Evolutionary conservation across 2,329 filamentous ascomycete genomes (phyloP), one percentile per base, ranked within the genome.

Genomic region (Neonectria sp.): DNA sequence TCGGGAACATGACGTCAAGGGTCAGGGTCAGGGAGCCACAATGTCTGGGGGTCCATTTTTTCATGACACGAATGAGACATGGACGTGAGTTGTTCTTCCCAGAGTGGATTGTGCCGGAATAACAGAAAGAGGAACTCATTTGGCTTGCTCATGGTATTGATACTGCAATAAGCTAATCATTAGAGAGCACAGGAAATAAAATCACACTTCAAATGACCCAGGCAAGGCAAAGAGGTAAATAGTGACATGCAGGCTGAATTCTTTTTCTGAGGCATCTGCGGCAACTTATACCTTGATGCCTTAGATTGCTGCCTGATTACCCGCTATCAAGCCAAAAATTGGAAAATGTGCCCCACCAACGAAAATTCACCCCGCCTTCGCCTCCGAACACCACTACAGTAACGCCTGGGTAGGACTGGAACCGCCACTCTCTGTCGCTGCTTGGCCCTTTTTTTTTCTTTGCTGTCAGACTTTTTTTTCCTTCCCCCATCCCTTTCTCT

Each of bases 301-400:
- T 79, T 77, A 78, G 72, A 63, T 80, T 79, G 77, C 73, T 80
- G 79, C 79, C 79, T 80, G 76, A 80, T 71, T 70, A 45, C 37
- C 62, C 65, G 59, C 72, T 72, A 70, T 77, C 72, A 71, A 70
- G 65, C 76, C 76, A 79, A 79, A 80, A 78, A 76, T 79, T 76
- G 79, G 75, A 74, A 71, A 78, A 75, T 65, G 65, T 71, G 79
- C 79, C 80, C 80, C 80, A 81, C 80, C 75, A 80, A 76, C 75
- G 75, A 80, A 80, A 81, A 79, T 80, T 77, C 79, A 82, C 80
- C 80, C 80, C 80, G 79, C 80, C 79, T 79, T 76, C 51, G 78
- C 79, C 78, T 79, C 75, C 72, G 64, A 70, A 62, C 68, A 72
- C 70, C 73, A 65, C 68, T 65, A 67, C 58, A 73, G 69, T 69